Evolutionary conservation across 148 eudicot genomes (phyloP).

Genomic region (Vaccinium darrowii): DNA sequence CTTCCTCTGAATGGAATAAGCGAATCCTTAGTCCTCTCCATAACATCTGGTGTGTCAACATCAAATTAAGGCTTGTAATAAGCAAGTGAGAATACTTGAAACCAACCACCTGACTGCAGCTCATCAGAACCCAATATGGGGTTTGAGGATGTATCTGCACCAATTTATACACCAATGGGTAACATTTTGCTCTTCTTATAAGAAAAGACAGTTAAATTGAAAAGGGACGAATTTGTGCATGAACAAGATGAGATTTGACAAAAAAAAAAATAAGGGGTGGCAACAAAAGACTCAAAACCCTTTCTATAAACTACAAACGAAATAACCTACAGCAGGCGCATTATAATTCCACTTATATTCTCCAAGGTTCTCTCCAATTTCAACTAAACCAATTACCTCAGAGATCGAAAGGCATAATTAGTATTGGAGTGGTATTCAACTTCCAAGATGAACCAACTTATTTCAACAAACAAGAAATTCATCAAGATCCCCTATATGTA

Average conservation of each 20-base stretch:
- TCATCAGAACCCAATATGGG: constrained; percentile 63
- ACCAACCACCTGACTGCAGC: constrained; percentile 78
- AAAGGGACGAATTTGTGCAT: neutral
- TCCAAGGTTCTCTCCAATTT: neutral
- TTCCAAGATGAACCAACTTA: neutral
- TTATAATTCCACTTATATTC: neutral
- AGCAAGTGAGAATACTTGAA: constrained; percentile 64
- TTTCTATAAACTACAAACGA: neutral
- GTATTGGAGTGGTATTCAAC: neutral
- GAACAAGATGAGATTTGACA: neutral
- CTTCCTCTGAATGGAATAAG: constrained; percentile 86
- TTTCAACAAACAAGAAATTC: neutral
- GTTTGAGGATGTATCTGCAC: constrained; percentile 84
- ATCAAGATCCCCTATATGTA: neutral
- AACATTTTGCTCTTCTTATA: neutral
- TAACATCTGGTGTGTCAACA: constrained; percentile 92
- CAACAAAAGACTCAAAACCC: neutral
- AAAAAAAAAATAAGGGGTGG: neutral
- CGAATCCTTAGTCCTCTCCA: constrained; percentile 92
- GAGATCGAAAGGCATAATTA: neutral
- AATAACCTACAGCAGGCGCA: neutral
- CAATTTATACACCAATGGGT: neutral
- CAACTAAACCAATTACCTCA: neutral
- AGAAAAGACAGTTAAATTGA: neutral
- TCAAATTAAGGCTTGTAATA: constrained; percentile 89